Conservation (phyloP, 2,329 filamentous ascomycete species). For the Diaporthe velutina region DNA sequence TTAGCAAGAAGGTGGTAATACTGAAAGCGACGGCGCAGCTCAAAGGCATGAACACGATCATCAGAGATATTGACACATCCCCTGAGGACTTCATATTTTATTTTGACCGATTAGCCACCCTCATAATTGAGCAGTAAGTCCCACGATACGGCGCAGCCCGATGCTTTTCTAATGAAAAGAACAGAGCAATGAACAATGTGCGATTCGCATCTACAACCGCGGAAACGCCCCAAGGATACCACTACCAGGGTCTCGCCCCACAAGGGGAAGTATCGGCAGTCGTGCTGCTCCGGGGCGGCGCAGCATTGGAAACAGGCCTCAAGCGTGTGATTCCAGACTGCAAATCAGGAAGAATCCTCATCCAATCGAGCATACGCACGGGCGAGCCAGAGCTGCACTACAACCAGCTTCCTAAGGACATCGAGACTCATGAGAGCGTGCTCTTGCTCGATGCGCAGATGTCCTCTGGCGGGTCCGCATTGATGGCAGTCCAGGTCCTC, state of each 20-base stretch:
- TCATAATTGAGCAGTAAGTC: conserved; percentile 82
- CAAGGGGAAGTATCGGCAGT: conserved; percentile 86
- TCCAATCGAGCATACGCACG: conserved; percentile 87
- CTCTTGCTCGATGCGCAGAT: conserved; percentile 94
- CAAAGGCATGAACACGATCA: conserved; percentile 88
- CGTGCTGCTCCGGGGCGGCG: conserved; percentile 88
- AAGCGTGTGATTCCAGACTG: conserved; percentile 94
- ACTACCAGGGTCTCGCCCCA: conserved; percentile 79
- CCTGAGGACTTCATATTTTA: conserved; percentile 98
- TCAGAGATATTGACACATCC: conserved; percentile 82
- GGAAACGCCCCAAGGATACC: conserved; percentile 76
- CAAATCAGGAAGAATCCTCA: conserved; percentile 87
- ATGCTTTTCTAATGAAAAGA: neutral
- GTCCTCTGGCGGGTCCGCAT: conserved; percentile 84
- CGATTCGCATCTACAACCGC: conserved; percentile 75
- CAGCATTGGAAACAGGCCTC: conserved; percentile 87
- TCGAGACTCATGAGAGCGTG: conserved; percentile 82
- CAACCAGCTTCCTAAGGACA: conserved; percentile 81
- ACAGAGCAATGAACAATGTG: conserved; percentile 81
- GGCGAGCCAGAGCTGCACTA: conserved; percentile 96
- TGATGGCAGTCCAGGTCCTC: conserved; percentile 97
- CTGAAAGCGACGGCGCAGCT: conserved; percentile 85
- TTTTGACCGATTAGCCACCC: conserved; percentile 88
- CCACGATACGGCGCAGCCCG: too few relatives aligned
- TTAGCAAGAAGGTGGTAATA: conserved; percentile 81